These are phyloP conservation scores for Leersia perrieri DNA, from an alignment of 176 grass and related monocot species.

Conservation along the genomic window DNA sequence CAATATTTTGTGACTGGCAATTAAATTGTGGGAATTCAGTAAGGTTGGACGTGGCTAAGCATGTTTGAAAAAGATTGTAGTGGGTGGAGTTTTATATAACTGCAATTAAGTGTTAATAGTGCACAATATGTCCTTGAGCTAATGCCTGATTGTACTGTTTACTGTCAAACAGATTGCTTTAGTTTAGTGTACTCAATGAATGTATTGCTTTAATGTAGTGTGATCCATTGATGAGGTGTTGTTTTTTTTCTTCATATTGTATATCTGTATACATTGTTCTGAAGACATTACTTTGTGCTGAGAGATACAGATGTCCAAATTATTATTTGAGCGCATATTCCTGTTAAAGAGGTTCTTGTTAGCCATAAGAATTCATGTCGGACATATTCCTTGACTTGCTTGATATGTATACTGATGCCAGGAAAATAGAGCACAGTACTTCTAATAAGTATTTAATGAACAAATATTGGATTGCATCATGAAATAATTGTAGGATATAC, in stretches of 20 bases:
- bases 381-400: neutral
- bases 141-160: neutral
- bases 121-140: neutral
- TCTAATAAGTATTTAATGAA: neutral
- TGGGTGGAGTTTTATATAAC: neutral
- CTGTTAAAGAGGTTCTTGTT: neutral
- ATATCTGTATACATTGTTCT: neutral
- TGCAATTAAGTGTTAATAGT: neutral
- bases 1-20: neutral
- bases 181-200: neutral
- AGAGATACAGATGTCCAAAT: neutral
- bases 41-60: neutral
- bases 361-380: neutral
- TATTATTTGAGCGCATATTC: neutral
- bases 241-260: neutral
- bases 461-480: neutral
- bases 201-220: neutral
- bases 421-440: neutral
- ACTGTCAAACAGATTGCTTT: neutral
- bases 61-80: neutral
- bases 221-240: neutral
- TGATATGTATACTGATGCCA: neutral
- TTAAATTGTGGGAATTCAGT: neutral
- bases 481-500: neutral
- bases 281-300: neutral